phyloP scores from a whole-genome alignment of 345 rosid genomes.

The Pistacia integerrima region DNA sequence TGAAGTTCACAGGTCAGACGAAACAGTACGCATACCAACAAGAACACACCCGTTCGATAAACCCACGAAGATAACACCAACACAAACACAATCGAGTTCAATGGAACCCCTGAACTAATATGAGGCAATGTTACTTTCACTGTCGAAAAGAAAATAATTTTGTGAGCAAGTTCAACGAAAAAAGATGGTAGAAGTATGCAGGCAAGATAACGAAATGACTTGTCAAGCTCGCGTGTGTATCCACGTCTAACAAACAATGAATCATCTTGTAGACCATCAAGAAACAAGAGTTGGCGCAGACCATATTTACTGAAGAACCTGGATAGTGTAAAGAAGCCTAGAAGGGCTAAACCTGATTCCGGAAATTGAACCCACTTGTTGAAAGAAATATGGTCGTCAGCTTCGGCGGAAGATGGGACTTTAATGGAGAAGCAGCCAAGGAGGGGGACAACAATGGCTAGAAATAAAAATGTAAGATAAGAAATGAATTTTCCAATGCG shows the following conservation, averaged over 20 bases:
- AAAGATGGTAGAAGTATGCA: slow-evolving; percentile 72
- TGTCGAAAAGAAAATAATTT: slow-evolving; percentile 57
- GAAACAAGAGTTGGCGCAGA: slow-evolving; percentile 64
- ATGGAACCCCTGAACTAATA: slow-evolving; percentile 27
- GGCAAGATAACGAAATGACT: slow-evolving; percentile 63
- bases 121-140: slow-evolving; percentile 43
- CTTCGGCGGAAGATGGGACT: slow-evolving; percentile 30
- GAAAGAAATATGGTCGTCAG: slow-evolving; percentile 41
- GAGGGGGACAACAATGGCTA: slow-evolving; percentile 51
- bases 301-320: slow-evolving; percentile 55
- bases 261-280: slow-evolving; percentile 55
- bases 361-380: slow-evolving; percentile 70
- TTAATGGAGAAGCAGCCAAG: slow-evolving; percentile 36
- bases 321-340: slow-evolving; percentile 57
- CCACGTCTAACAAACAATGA: slow-evolving; percentile 46
- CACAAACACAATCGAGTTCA: slow-evolving; percentile 52
- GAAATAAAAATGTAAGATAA: slow-evolving; percentile 40
- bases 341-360: slow-evolving; percentile 55
- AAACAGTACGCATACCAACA: slow-evolving; percentile 69
- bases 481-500: slow-evolving; percentile 50
- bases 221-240: slow-evolving; percentile 57
- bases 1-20: slow-evolving; percentile 83
- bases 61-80: slow-evolving; percentile 65
- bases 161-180: slow-evolving; percentile 63
- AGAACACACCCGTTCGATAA: slow-evolving; percentile 65